These are phyloP conservation scores for Lophiostoma macrostomum DNA, from an alignment of 495 filamentous ascomycete genomes.

Conservation along the genomic window DNA sequence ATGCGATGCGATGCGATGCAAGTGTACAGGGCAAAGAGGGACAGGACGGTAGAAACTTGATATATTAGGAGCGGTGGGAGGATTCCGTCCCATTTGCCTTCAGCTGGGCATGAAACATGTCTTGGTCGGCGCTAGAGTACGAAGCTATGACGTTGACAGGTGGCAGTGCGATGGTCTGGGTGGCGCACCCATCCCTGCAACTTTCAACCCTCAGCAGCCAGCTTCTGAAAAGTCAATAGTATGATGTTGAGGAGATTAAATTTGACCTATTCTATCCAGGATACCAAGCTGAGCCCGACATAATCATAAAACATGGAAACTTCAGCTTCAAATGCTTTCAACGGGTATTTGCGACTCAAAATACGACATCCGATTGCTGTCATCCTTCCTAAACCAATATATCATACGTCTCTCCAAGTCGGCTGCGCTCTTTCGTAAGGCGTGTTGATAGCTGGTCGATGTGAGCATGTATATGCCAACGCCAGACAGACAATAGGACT, in stretches of 20 bases:
- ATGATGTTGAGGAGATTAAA: too few relatives aligned
- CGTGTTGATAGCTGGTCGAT: constrained; percentile 50
- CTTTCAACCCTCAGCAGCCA: too few relatives aligned
- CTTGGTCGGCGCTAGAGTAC: too few relatives aligned
- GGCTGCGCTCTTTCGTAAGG: constrained; percentile 41
- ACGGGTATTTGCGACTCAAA: neutral
- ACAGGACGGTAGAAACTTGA: neutral
- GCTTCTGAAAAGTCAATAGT: too few relatives aligned
- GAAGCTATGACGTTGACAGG: constrained; percentile 15
- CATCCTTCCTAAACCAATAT: too few relatives aligned
- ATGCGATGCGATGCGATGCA: neutral
- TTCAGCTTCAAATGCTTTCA: neutral
- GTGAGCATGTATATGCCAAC: constrained; percentile 3
- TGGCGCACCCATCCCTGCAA: neutral
- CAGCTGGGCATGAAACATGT: too few relatives aligned
- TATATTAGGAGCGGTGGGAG: too few relatives aligned
- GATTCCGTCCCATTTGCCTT: too few relatives aligned
- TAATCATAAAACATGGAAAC: neutral
- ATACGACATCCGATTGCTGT: neutral
- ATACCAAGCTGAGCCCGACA: neutral
- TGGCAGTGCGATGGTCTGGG: neutral
- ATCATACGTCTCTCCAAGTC: constrained; percentile 30
- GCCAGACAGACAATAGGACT: neutral
- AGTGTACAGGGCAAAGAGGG: neutral
- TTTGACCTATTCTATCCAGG: constrained; percentile 2